phyloP scores from a whole-genome alignment of 257 asterid genomes.

The Craterostigma plantagineum region DNA sequence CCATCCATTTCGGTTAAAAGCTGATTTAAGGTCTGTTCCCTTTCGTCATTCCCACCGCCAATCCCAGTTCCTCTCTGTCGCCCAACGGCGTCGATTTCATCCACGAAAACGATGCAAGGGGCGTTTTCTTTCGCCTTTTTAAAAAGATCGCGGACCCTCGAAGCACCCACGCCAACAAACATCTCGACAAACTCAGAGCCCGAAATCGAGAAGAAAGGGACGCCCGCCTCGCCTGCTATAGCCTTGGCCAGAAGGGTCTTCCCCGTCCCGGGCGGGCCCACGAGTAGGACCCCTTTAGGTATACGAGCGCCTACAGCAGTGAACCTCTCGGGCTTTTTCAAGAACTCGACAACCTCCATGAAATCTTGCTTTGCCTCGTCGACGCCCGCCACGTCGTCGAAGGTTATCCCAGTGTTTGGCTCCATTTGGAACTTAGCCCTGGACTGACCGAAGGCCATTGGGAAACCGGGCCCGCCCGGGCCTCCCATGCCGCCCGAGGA shows the following conservation, averaged over 20 bases:
- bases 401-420: constrained; percentile 89
- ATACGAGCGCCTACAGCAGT: constrained; percentile 97
- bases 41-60: constrained; percentile 98
- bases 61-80: constrained; percentile 98
- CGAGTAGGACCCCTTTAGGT: constrained; percentile 95
- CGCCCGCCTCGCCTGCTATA: constrained; percentile 98
- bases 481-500: constrained; percentile 98
- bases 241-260: constrained; percentile 96
- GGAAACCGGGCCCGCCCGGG: constrained; percentile 96
- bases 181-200: constrained; percentile 99
- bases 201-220: constrained; percentile 89
- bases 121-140: constrained; percentile 98
- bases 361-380: constrained; percentile 98
- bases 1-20: constrained; percentile 98
- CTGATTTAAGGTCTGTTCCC: constrained; percentile 94
- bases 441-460: constrained; percentile 63
- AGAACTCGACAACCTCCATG: constrained; percentile 91
- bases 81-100: constrained; percentile 99
- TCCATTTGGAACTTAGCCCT: constrained; percentile 98
- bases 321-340: constrained; percentile 94
- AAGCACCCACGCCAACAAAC: constrained; percentile 99
- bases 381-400: constrained; percentile 95
- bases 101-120: constrained; percentile 93
- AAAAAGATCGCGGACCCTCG: constrained; percentile 93
- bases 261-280: constrained; percentile 99